Evolutionary conservation across 345 rosid species (phyloP).

Genomic region (Syzygium grande): DNA sequence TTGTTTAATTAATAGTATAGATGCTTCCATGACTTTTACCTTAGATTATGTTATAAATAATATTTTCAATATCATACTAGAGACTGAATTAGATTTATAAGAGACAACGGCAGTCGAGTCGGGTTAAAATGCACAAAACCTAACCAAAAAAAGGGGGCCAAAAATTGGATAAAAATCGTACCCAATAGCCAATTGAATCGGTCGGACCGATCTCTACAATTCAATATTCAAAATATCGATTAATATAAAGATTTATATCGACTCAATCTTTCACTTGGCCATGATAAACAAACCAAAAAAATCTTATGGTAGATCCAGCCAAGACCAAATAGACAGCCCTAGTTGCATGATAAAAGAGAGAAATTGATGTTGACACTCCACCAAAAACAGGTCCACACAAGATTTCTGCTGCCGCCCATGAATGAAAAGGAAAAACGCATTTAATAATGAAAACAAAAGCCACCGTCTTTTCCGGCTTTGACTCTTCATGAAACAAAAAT

Average conservation of each 20-base stretch:
- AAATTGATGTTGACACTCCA: not conserved
- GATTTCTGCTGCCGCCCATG: not conserved
- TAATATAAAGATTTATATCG: not conserved
- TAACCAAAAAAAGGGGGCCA: not conserved
- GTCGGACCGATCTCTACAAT: not conserved
- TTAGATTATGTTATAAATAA: not conserved
- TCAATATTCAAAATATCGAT: not conserved
- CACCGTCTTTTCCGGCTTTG: not conserved
- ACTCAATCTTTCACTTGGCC: not conserved
- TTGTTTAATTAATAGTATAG: not conserved
- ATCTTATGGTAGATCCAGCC: not conserved
- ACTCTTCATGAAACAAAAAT: not conserved
- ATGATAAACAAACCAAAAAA: not conserved
- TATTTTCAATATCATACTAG: not conserved
- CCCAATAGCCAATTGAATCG: not conserved
- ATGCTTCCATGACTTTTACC: not conserved
- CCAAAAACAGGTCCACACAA: not conserved
- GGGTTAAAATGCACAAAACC: fast-evolving
- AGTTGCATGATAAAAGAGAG: not conserved
- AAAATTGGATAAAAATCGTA: not conserved
- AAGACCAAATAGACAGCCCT: not conserved
- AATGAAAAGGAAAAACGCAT: not conserved
- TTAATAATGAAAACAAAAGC: not conserved
- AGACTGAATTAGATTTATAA: not conserved
- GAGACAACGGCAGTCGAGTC: not conserved